These are phyloP conservation scores for Podospora conica DNA, from an alignment of 495 filamentous ascomycete genomes.

Conservation along the genomic window DNA sequence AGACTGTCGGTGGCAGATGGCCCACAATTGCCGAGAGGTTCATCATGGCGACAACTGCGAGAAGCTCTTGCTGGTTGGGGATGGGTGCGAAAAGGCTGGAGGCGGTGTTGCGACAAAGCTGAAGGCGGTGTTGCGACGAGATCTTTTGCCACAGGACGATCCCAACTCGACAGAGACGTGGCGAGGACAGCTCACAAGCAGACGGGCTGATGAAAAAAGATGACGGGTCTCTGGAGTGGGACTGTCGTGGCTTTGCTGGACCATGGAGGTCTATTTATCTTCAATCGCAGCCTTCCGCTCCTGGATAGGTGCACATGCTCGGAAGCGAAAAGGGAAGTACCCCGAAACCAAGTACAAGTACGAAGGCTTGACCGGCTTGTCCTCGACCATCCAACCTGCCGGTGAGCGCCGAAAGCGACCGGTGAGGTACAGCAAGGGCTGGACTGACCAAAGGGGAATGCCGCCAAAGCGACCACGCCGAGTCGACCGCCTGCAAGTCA, in stretches of 20 bases:
- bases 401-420: conserved; percentile 17
- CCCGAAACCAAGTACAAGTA: conserved; percentile 6
- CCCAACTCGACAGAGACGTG: not conserved
- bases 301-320: conserved; percentile 3
- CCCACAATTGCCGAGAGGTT: not conserved
- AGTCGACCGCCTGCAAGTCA: conserved; percentile 13
- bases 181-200: not conserved
- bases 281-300: not conserved
- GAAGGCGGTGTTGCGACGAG: not conserved
- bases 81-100: not conserved
- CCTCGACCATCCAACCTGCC: conserved; percentile 6
- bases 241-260: not conserved
- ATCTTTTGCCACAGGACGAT: not conserved
- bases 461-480: not conserved
- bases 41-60: not conserved
- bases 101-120: not conserved
- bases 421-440: conserved; percentile 19
- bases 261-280: not conserved
- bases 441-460: conserved; percentile 1
- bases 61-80: not conserved
- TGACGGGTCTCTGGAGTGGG: not conserved
- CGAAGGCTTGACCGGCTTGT: conserved; percentile 2
- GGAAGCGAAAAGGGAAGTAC: not conserved
- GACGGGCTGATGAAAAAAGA: not conserved
- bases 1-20: not conserved